phyloP scores from a whole-genome alignment of 2,329 filamentous ascomycete species.

The Fusarium nematophilum region DNA sequence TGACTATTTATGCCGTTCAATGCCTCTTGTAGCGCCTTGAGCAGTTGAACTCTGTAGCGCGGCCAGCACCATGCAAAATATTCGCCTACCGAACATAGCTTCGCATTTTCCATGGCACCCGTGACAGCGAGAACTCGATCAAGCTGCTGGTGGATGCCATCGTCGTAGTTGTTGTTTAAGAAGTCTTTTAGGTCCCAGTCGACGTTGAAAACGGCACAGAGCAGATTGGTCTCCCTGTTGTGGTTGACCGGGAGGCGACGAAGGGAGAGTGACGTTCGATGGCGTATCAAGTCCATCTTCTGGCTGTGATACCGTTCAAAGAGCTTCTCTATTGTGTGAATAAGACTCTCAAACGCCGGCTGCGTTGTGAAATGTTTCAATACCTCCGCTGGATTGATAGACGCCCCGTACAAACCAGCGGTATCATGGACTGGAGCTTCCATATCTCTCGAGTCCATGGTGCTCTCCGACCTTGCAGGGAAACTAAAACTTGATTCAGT shows the following conservation, averaged over 20 bases:
- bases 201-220: background rate
- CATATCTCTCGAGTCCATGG: too few species aligned
- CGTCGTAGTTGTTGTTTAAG: conserved; percentile 2
- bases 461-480: background rate
- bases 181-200: background rate
- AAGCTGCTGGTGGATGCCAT: background rate
- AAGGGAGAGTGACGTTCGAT: background rate
- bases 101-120: background rate
- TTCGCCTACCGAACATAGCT: background rate
- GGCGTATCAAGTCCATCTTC: background rate
- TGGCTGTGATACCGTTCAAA: background rate
- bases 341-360: background rate
- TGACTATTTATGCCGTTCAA: background rate
- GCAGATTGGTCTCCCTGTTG: background rate
- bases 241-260: background rate
- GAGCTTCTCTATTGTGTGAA: background rate
- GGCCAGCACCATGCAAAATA: conserved; percentile 1
- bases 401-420: too few species aligned
- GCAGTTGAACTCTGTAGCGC: background rate
- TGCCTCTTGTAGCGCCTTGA: background rate
- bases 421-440: too few species aligned
- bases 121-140: background rate
- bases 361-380: background rate
- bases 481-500: too few species aligned
- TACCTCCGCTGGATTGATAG: background rate